Evolutionary conservation across 805 yeast species (phyloP), one percentile per base, ranked within the genome.

Genomic region (Wickerhamomyces rabaulensis): DNA sequence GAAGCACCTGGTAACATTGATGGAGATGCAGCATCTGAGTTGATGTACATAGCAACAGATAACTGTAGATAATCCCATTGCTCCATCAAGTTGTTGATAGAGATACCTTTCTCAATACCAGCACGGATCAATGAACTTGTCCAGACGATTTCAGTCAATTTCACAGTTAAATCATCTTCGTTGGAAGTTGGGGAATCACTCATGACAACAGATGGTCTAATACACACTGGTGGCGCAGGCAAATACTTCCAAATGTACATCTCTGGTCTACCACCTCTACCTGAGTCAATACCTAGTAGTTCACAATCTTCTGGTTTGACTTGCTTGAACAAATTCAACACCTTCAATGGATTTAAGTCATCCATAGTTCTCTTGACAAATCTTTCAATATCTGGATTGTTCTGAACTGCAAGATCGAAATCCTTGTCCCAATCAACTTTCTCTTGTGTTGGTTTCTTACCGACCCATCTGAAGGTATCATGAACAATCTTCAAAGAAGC

Each of bases 161-260:
- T 94, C 27, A 91, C 97, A 0, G 99, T 94, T 53, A 94, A 72
- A 68, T 95, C 99, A 68, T 94, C 99, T 70, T 94, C 99, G 67
- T 94, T 94, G 17, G 95, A 84, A 27, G 95, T 94, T 22, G 86
- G 80, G 6, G 84, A 78, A 54, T 87, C 95, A 63, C 87, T 90
- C 91, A 88, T 89, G 71, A 82, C 74, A 26, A 94, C 98, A 5
- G 98, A 91, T 3, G 99, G 99, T 55, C 99, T 80, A 46, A 94
- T 94, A 74, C 99, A 94, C 17, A 95, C 97, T 0, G 99, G 99
- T 1, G 99, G 99, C 0, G 98, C 98, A 0, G 99, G 99, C 45
- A 94, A 75, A 63, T 91, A 94, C 61, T 96, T 79, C 99, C 99
- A 94, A 36, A 94, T 80, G 64, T 91, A 94, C 76, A 86, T 88